These are phyloP conservation scores for Colletotrichum tofieldiae DNA, from an alignment of 2,329 filamentous ascomycete genomes.

Conservation along the genomic window DNA sequence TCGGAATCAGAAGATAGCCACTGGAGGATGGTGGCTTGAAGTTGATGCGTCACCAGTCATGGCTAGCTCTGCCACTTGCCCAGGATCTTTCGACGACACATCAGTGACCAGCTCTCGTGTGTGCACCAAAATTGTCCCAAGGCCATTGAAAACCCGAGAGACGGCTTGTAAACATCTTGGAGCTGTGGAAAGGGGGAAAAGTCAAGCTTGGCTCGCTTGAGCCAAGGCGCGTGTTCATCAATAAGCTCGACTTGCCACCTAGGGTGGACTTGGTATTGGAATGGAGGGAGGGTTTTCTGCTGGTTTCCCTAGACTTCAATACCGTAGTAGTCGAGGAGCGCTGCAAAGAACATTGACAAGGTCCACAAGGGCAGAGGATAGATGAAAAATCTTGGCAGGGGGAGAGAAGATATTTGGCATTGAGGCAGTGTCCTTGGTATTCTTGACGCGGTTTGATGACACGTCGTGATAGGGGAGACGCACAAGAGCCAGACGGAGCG, in stretches of 20 bases:
- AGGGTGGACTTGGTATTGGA: slow-evolving; percentile 1
- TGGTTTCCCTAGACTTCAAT: background rate
- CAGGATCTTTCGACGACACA: background rate
- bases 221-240: slow-evolving; percentile 12
- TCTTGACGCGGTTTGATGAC: background rate
- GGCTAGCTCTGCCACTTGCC: background rate
- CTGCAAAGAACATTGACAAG: background rate
- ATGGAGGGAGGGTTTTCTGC: background rate
- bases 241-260: background rate
- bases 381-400: slow-evolving; percentile 32
- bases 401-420: background rate
- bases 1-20: background rate
- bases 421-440: slow-evolving; percentile 22
- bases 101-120: no score
- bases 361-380: background rate
- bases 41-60: background rate
- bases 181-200: slow-evolving; percentile 12
- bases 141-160: background rate
- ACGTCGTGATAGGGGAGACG: background rate
- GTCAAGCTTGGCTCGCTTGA: slow-evolving; percentile 12
- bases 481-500: background rate
- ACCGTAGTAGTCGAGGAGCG: background rate
- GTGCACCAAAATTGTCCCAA: background rate
- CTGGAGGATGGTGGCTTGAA: background rate
- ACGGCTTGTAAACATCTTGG: background rate